Evolutionary conservation across 2,329 filamentous ascomycete genomes (phyloP).

Genomic region (Epichloe aotearoae): DNA sequence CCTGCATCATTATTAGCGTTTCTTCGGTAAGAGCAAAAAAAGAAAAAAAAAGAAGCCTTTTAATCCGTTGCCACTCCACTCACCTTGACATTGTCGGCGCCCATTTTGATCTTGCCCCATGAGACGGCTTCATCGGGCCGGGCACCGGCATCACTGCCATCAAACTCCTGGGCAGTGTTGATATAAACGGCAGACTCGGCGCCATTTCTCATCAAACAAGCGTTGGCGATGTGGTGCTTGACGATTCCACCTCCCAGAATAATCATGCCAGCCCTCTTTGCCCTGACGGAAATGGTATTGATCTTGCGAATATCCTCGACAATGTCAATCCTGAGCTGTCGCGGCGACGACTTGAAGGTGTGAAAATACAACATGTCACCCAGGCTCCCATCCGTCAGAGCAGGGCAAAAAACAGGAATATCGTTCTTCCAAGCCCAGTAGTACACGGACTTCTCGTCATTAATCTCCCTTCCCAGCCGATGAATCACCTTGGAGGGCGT

Average conservation of each 20-base stretch:
- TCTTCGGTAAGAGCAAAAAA: background rate
- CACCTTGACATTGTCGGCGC: slow-evolving; percentile 82
- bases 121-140: slow-evolving; percentile 93
- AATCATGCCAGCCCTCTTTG: slow-evolving; percentile 85
- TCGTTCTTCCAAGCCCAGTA: slow-evolving; percentile 98
- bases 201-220: slow-evolving; percentile 92
- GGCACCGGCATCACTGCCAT: slow-evolving; percentile 91
- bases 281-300: slow-evolving; percentile 81
- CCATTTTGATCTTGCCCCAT: slow-evolving; percentile 95
- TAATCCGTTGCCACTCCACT: slow-evolving; percentile 9
- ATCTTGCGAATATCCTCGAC: slow-evolving; percentile 87
- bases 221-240: slow-evolving; percentile 98
- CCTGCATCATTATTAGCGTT: slow-evolving; percentile 23
- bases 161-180: slow-evolving; percentile 95
- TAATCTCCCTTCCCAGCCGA: slow-evolving; percentile 84
- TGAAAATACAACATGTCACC: slow-evolving; percentile 99
- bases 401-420: slow-evolving; percentile 94
- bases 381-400: slow-evolving; percentile 84
- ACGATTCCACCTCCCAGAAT: slow-evolving; percentile 89
- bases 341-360: slow-evolving; percentile 78
- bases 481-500: slow-evolving; percentile 88
- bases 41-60: background rate
- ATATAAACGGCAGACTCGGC: slow-evolving; percentile 96
- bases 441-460: slow-evolving; percentile 80
- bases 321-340: slow-evolving; percentile 74